Evolutionary conservation across 305 asterid genomes (phyloP), one percentile per base, ranked within the genome.

Genomic region (Plantago lanceolata): DNA sequence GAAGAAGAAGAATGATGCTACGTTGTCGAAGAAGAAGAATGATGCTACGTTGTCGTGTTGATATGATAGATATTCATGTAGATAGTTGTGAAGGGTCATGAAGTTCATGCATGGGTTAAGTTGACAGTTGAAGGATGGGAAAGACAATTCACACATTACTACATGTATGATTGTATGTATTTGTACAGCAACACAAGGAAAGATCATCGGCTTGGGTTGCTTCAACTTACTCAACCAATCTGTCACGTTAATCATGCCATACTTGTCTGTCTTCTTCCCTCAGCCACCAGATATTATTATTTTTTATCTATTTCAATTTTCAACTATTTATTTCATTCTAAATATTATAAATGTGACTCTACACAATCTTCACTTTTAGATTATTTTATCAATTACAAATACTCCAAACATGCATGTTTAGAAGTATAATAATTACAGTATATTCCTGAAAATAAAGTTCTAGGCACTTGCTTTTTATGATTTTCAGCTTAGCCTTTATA

Each of bases 31-130:
- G 1, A 1, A 6, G 40, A 33, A 33, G 40, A 33, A 33, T 33
- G 64, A 56, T 45, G 56, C 70, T 62, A 50, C 66, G 58, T 49
- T 62, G 57, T 50, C 67, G 65, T 70, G 11, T 6, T 5, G 40
- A 8, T 31, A 5, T 31, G 35, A 33, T 33, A 33, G 8, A 33
- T 7, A 5, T 33, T n/a, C n/a, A 8, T 5, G 28, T 24, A 24
- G 40, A 70, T 66, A 67, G 75, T 74, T 74, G 78, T 33, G 68
- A 60, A 37, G 63, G 61, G 57, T 69, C 79, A 69, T 74, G 79
- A 52, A 66, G 52, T 69, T 74, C 75, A 65, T 57, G 75, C 72
- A 62, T 45, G 61, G 54, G 45, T 33, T 3, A 61, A 31, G 58
- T 51, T 61, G 69, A 74, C 72, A 65, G 72, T 69, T 65, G 76